Evolutionary conservation across 2,329 filamentous ascomycete genomes (phyloP).

Genomic region (Fusarium agapanthi): DNA sequence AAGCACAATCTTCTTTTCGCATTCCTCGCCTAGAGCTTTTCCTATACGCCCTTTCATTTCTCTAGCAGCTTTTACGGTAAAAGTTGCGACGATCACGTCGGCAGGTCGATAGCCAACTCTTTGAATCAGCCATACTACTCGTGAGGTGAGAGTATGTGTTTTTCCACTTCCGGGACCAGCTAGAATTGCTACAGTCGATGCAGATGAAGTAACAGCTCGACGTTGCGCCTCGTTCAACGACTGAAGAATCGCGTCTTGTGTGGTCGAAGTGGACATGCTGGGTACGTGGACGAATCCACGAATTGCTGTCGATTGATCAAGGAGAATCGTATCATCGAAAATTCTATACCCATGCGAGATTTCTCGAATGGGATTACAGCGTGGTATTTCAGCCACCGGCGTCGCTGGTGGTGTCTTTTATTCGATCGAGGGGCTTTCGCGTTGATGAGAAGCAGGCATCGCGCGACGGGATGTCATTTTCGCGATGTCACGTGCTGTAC

Average conservation of each 20-base stretch:
- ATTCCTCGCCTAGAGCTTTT: conserved; percentile 78
- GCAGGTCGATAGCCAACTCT: conserved; percentile 77
- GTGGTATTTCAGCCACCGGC: background rate
- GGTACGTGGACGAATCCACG: conserved; percentile 34
- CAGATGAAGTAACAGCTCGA: conserved; percentile 62
- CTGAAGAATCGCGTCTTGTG: conserved; percentile 51
- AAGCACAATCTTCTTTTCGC: conserved; percentile 80
- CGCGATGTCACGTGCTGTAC: conserved; percentile 28
- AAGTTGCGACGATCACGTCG: conserved; percentile 94
- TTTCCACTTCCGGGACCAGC: conserved; percentile 81
- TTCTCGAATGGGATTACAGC: background rate
- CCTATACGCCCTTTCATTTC: conserved; percentile 94
- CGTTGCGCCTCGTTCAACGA: conserved; percentile 65
- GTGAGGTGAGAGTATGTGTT: conserved; percentile 92
- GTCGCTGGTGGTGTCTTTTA: background rate
- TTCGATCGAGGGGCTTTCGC: background rate
- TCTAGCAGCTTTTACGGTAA: conserved; percentile 91
- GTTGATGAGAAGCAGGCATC: background rate
- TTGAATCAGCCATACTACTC: conserved; percentile 87
- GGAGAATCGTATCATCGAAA: conserved; percentile 20
- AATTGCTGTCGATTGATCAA: conserved; percentile 13
- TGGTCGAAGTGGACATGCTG: conserved; percentile 42
- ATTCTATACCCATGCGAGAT: background rate
- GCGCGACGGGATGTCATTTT: conserved; percentile 18
- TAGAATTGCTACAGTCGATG: conserved; percentile 69